A percentile compares a stretch with the other conserved stretches of the same genome.
Evolutionary conservation across 208 protist species (phyloP).

Genomic region (Wallacemonas rigidus): DNA sequence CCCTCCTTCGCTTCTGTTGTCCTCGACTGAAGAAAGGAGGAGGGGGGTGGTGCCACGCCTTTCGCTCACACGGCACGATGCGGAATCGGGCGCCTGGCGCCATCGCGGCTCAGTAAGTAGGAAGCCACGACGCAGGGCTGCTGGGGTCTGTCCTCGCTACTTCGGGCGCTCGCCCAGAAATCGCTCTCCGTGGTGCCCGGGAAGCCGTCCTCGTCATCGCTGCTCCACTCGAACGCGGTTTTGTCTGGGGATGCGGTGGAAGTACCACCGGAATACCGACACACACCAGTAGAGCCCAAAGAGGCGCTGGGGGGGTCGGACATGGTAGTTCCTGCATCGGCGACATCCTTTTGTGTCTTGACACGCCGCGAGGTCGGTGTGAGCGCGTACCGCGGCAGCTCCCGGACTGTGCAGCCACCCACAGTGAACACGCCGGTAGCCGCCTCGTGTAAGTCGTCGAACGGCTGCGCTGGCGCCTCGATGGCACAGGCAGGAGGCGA

Average conservation of each 20-base stretch:
- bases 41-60: neutral
- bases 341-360: neutral
- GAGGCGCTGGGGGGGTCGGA: neutral
- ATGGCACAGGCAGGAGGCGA: constrained; percentile 5
- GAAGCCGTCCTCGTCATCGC: constrained; percentile 19
- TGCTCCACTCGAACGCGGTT: neutral
- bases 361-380: neutral
- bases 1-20: neutral
- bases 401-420: constrained; percentile 18
- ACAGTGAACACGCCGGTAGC: constrained; percentile 26
- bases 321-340: neutral
- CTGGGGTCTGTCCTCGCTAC: constrained; percentile 24
- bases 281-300: neutral
- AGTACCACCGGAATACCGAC: constrained; percentile 18
- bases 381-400: constrained; percentile 21
- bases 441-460: neutral
- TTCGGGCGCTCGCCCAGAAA: constrained; percentile 25
- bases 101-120: constrained; percentile 26
- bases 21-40: neutral
- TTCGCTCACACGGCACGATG: neutral
- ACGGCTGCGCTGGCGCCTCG: neutral
- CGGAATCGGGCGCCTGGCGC: constrained; percentile 25
- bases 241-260: neutral
- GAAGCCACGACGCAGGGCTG: neutral
- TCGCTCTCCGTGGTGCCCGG: constrained; percentile 23